Percentiles rank a stretch among this genome's conserved stretches.
Conservation (phyloP, 169 alveolate genomes). For the Cryptosporidium sp. region DNA sequence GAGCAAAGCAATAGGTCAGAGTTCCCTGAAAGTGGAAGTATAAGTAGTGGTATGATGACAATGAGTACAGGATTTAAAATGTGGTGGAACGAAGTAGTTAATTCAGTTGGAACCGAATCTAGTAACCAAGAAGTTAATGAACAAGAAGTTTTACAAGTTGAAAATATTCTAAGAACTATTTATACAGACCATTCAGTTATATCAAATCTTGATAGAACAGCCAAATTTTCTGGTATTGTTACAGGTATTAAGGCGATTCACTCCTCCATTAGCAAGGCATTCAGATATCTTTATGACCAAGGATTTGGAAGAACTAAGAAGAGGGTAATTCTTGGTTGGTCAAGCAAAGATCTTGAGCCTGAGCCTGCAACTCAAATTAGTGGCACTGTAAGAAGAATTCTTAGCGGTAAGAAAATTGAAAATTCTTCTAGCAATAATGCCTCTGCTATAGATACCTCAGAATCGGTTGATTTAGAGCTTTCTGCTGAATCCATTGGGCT, state of each 20-base stretch:
- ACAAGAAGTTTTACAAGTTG: slow-evolving; percentile 43
- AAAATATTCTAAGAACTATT: slow-evolving; percentile 38
- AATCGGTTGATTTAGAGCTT: not conserved
- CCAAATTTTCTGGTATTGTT: slow-evolving; percentile 34
- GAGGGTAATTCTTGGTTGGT: slow-evolving; percentile 44
- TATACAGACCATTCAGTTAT: slow-evolving; percentile 22
- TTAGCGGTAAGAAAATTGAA: slow-evolving; percentile 17
- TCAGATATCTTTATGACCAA: slow-evolving; percentile 21
- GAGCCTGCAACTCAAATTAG: slow-evolving; percentile 16
- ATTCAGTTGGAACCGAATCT: slow-evolving; percentile 27
- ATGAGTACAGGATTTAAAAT: slow-evolving; percentile 40
- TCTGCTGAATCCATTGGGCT: slow-evolving; percentile 34
- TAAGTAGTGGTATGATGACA: slow-evolving; percentile 37
- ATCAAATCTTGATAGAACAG: not conserved
- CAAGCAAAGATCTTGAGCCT: slow-evolving; percentile 61
- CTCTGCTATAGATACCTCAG: not conserved
- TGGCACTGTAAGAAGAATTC: slow-evolving; percentile 36
- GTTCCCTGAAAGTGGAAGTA: slow-evolving; percentile 44
- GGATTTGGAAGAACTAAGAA: slow-evolving; percentile 27
- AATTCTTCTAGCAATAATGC: not conserved
- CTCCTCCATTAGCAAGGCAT: slow-evolving; percentile 25
- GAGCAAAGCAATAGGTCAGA: slow-evolving; percentile 60
- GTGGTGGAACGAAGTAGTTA: slow-evolving; percentile 60
- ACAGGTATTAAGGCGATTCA: slow-evolving; percentile 46
- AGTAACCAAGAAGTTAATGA: not conserved